Percentiles rank a stretch among this genome's conserved stretches.
These are phyloP conservation scores for Physcomitrium patens DNA, from an alignment of 225 moss, liverwort and hornwort genomes.

Conservation along the genomic window DNA sequence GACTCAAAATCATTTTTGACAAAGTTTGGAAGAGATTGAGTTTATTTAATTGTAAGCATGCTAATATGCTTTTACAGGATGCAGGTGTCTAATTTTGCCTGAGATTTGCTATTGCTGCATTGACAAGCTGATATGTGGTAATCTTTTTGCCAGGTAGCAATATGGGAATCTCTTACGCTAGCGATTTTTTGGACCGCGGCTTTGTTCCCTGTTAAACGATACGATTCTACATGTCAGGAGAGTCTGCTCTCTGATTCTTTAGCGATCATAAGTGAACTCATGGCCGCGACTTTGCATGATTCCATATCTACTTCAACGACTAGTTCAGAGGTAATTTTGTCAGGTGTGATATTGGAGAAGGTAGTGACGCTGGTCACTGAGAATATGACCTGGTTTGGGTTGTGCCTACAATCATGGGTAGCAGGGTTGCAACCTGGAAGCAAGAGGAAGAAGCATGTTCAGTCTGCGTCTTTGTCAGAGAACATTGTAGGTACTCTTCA, in stretches of 20 bases:
- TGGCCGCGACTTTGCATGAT: slow-evolving; percentile 52
- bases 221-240: slow-evolving; percentile 32
- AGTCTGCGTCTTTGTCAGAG: slow-evolving; percentile 33
- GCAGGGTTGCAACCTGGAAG: slow-evolving; percentile 69
- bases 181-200: slow-evolving; percentile 63
- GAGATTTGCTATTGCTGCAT: background rate
- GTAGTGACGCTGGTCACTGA: slow-evolving; percentile 69
- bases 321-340: slow-evolving; percentile 29
- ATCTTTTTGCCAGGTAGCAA: slow-evolving; percentile 37
- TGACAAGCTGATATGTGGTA: slow-evolving; percentile 19
- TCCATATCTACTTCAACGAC: slow-evolving; percentile 27
- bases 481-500: slow-evolving; percentile 50
- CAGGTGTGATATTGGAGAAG: slow-evolving; percentile 51
- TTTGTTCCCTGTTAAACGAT: slow-evolving; percentile 43
- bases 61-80: background rate
- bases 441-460: slow-evolving; percentile 83
- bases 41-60: background rate
- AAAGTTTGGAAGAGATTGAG: too few species aligned
- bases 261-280: slow-evolving; percentile 29
- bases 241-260: slow-evolving; percentile 39
- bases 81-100: slow-evolving; percentile 5
- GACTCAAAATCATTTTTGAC: background rate
- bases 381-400: slow-evolving; percentile 79
- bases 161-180: slow-evolving; percentile 44
- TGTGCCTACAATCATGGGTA: slow-evolving; percentile 86